Base-by-base conservation (phyloP, 129 eudicot genomes). In the Helianthus tuberosus region DNA sequence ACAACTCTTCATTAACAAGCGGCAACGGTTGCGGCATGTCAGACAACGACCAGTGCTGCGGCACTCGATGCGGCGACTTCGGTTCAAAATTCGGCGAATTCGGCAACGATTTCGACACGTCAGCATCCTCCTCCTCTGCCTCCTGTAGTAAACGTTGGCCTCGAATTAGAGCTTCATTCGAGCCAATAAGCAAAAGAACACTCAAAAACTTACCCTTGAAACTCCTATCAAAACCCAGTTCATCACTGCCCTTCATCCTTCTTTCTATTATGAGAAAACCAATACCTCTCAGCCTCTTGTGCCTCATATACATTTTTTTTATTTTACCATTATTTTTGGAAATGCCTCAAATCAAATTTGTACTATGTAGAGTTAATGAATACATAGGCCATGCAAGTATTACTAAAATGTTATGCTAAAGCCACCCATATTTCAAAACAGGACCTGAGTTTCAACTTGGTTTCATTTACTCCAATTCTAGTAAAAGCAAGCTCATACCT, bases 11-110 rank as follows among this genome's bases (percentile, higher is more conserved):
- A n/a, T 9, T 77, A 17, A 94, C 95, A 51, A 84, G 88, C 46
- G 97, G 97, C 83, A 91, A 80, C 0, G 95, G 97, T 57, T 77
- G 89, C 4, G 97, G 95, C 66, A 91, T 89, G 23, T 88, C 95
- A 6, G 88, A 82, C 59, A 68, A 73, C 7, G 90, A 91, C 91
- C 95, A 82, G 68, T 84, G 88, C 39, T 80, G 72, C 68, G 61
- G 64, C 60, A 70, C 52, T 59, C 47, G 72, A 0, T 35, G 66
- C 1, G 86, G 82, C 2, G 87, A 75, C 60, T 57, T 73, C 8
- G 77, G 69, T 63, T 74, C 77, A 3, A 78, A 72, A 17, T 75
- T 73, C 12, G 96, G 96, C 16, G 96, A 85, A 71, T 50, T 83
- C 0, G 96, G 91, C 83, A 78, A 58, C 12, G 91, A 85, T 68